Conservation (phyloP, 2,329 filamentous ascomycete genomes). For the Pseudonectria buxi region DNA sequence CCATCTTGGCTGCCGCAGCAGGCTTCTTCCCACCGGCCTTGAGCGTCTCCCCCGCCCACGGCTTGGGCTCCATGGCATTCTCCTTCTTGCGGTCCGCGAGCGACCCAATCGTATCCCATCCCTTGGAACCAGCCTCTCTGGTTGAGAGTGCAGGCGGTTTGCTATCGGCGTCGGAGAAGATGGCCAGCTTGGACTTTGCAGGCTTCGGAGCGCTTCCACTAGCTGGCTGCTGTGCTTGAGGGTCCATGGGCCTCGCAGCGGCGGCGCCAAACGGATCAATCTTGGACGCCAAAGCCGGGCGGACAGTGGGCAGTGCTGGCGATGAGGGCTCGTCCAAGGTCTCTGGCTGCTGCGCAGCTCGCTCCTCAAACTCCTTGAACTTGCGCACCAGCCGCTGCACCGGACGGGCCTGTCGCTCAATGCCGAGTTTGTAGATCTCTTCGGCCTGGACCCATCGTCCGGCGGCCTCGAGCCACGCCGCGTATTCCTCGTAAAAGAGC, state of each 20-base stretch:
- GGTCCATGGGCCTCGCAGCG: conserved; percentile 48
- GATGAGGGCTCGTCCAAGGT: conserved; percentile 65
- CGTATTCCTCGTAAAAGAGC: conserved; percentile 95
- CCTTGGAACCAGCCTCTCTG: conserved; percentile 52
- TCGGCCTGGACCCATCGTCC: conserved; percentile 85
- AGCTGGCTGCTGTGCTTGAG: conserved; percentile 56
- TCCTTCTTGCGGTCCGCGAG: conserved; percentile 89
- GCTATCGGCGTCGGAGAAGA: conserved; percentile 76
- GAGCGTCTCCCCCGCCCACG: conserved; percentile 88
- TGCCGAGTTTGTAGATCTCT: conserved; percentile 84
- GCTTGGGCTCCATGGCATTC: conserved; percentile 76
- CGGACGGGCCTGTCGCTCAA: conserved; percentile 82
- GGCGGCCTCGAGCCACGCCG: conserved; percentile 80
- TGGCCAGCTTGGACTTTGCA: conserved; percentile 74
- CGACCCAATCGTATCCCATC: conserved; percentile 89
- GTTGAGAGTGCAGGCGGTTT: conserved; percentile 50
- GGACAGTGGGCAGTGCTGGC: conserved; percentile 75
- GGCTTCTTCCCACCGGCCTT: conserved; percentile 79
- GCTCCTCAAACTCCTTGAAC: conserved; percentile 83
- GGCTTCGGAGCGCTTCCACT: conserved; percentile 52
- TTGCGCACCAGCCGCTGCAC: conserved; percentile 76
- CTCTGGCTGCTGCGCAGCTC: conserved; percentile 60
- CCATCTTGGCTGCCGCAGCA: conserved; percentile 66
- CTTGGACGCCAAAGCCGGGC: conserved; percentile 80
- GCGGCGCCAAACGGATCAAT: conserved; percentile 69